These are phyloP conservation scores for Pholiota adiposa DNA, from an alignment of 1,284 basidiomycete species.

Conservation along the genomic window DNA sequence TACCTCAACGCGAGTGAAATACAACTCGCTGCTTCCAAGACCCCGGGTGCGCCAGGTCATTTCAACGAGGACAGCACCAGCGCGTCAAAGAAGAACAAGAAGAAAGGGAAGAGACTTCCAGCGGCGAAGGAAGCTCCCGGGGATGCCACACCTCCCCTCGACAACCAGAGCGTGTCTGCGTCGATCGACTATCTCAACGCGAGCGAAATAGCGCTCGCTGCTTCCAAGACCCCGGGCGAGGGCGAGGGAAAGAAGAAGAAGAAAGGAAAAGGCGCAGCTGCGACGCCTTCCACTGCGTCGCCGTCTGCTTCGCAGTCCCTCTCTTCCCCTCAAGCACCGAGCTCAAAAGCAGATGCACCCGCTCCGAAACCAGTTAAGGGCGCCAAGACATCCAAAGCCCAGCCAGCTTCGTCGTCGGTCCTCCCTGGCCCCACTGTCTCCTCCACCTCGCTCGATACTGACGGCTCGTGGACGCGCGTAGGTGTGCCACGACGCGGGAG, in stretches of 20 bases:
- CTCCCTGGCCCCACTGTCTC: constrained; percentile 24
- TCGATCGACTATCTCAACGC: constrained; percentile 8
- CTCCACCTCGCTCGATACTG: constrained; percentile 43
- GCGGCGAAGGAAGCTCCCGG: no score
- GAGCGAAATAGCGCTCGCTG: constrained; percentile 3
- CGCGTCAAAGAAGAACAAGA: not conserved
- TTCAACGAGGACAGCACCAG: constrained; percentile 33
- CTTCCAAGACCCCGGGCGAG: constrained; percentile 1
- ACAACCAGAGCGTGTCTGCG: constrained; percentile 6
- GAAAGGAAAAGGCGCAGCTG: constrained; percentile 16
- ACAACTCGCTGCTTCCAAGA: no score
- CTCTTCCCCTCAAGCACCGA: not conserved
- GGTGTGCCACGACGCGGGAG: constrained; percentile 38
- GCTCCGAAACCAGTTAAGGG: not conserved
- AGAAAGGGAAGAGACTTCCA: constrained; percentile 7
- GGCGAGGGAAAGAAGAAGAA: constrained; percentile 48
- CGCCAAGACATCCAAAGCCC: not conserved
- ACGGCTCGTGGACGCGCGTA: constrained; percentile 63
- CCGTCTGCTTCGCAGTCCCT: constrained; percentile 11
- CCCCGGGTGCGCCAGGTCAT: no score
- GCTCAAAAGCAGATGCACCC: no score
- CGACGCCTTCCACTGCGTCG: not conserved
- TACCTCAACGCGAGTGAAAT: no score
- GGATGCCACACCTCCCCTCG: not conserved
- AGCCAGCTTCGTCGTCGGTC: constrained; percentile 6